These are phyloP conservation scores for Lipomyces spencermartinsiae DNA, from an alignment of 805 yeast species.

Conservation along the genomic window DNA sequence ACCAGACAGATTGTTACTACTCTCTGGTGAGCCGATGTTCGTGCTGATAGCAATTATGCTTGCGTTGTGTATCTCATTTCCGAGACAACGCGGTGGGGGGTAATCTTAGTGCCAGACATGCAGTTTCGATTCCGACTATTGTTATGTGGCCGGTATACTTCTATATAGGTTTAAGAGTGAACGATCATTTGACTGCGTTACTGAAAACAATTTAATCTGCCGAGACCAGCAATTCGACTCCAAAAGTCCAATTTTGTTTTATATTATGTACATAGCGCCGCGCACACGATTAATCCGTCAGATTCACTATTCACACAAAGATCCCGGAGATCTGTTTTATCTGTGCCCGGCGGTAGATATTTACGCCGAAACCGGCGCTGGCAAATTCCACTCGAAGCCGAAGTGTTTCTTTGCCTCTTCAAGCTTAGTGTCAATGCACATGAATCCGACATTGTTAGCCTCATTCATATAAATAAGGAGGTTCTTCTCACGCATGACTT, in stretches of 20 bases:
- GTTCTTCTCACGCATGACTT: conserved; percentile 31
- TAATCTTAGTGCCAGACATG: conserved; percentile 32
- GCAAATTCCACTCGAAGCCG: conserved; percentile 31
- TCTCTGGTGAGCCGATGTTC: conserved; percentile 37
- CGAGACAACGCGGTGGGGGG: conserved; percentile 14
- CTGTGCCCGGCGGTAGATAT: neutral
- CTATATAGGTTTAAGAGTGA: conserved; percentile 13
- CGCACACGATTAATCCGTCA: neutral
- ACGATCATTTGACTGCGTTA: neutral
- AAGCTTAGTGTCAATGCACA: conserved; percentile 35
- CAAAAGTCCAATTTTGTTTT: neutral
- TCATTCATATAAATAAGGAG: conserved; percentile 23
- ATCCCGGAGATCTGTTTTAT: neutral
- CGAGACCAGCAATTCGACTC: neutral
- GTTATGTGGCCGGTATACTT: conserved; percentile 35
- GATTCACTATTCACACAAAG: neutral
- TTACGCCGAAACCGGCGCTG: conserved; percentile 22
- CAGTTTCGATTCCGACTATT: neutral
- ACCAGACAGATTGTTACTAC: conserved; percentile 18
- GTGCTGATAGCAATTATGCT: conserved; percentile 31
- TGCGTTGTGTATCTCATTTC: neutral
- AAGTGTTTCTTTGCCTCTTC: conserved; percentile 35
- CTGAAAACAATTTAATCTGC: neutral
- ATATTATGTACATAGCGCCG: neutral
- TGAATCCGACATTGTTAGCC: conserved; percentile 37